These are phyloP conservation scores for Pestalotiopsis sp. DNA, from an alignment of 2,329 filamentous ascomycete species.

Conservation along the genomic window DNA sequence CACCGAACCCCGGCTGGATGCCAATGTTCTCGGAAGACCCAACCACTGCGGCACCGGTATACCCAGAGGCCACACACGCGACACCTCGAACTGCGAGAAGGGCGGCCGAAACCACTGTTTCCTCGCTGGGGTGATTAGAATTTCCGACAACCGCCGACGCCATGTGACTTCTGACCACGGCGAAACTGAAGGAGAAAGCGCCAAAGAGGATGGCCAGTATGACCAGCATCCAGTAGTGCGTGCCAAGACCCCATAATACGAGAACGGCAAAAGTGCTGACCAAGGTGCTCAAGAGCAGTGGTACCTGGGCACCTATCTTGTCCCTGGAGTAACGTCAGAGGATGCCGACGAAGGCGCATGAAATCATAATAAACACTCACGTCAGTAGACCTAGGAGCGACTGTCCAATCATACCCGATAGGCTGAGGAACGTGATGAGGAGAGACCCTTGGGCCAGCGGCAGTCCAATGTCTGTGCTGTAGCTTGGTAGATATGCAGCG, in stretches of 20 bases:
- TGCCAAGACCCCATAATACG: conserved; percentile 3
- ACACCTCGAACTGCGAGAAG: conserved; percentile 3
- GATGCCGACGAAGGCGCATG: not conserved
- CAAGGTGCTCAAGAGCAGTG: not conserved
- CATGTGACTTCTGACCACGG: not conserved
- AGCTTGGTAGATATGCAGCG: conserved; percentile 2
- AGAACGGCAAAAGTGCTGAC: conserved; percentile 6
- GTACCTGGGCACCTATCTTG: conserved; percentile 3
- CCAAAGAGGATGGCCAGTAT: conserved; percentile 3
- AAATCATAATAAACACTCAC: not conserved
- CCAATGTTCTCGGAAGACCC: not conserved
- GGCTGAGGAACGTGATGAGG: conserved; percentile 8
- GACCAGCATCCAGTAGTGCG: conserved; percentile 9
- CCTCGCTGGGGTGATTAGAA: not conserved
- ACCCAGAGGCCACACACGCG: conserved; percentile 2
- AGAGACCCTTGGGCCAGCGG: not conserved
- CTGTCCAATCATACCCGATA: conserved; percentile 3
- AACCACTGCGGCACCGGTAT: conserved; percentile 4
- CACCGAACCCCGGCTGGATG: not conserved
- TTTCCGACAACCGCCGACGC: not conserved
- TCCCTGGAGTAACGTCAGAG: not conserved
- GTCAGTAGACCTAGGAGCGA: not conserved
- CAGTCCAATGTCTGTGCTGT: conserved; percentile 4
- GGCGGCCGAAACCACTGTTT: conserved; percentile 5
- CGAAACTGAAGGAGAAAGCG: conserved; percentile 5